Evolutionary conservation across 495 filamentous ascomycete genomes (phyloP), one percentile per base, ranked within the genome.

Genomic region (Pseudevernia furfuracea): DNA sequence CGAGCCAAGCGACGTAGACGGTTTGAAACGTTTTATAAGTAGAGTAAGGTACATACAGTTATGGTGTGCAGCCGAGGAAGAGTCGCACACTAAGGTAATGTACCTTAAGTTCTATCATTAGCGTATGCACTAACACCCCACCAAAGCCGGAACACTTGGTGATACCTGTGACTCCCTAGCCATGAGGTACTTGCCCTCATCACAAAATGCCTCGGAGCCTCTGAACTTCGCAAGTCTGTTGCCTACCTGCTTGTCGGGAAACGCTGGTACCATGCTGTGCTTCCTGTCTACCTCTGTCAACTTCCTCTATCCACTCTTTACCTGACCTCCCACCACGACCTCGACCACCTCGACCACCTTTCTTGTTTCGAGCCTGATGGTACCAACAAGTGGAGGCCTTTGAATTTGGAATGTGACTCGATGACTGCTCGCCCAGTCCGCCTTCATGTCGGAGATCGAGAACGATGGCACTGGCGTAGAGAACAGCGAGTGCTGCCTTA

Each of bases 281-380:
- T 58, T 9, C 62, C 62, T 0, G 62, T 64, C 28, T 64, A 58
- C 53, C 62, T 64, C 19, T 64, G 39, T 30, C 25, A 25, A 8
- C 55, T 64, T 5, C 21, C 43, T 10, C 30, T 64, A 34, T 64
- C 53, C 41, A 37, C 12, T 8, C 39, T 64, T 21, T 64, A 64
- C 23, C 53, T 64, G 5, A 30, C 53, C 53, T 58, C 61, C 8
- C 39, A 59, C 30, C 52, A 39, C 36, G 61, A 63, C n/a, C 61
- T 63, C 19, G 61, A 43, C 23, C 17, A 62, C 25, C 9, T 39
- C 15, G 60, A 55, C 3, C 3, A 46, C 4, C 21, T 19, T 3
- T n/a, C n/a, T n/a, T n/a, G n/a, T n/a, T n/a, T n/a, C n/a, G 37
- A 32, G 25, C 23, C 8, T 1, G 28, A n/a, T 46, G 55, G 39